Evolutionary conservation across 495 filamentous ascomycete species (phyloP), one percentile per base, ranked within the genome.

Genomic region (Xylaria longipes): DNA sequence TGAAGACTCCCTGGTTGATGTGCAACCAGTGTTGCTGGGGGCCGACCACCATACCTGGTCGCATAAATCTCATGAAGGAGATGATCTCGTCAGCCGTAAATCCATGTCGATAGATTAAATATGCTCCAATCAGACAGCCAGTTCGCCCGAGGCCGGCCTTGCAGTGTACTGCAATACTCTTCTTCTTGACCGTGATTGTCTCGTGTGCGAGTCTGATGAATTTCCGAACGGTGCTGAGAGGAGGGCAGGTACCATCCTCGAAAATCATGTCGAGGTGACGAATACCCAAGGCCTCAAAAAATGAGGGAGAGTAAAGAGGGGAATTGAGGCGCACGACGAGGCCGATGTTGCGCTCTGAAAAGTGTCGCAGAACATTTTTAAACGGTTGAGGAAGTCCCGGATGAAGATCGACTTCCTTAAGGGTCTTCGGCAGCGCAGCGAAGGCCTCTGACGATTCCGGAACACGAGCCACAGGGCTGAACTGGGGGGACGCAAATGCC

Each of bases 1-100:
- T 91, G 89, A 99, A 99, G 27, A 91, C 88, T 15, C 91, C 92
- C 83, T 99, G 96, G 84, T 99, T 97, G 68, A 98, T 90, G 78
- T 98, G 96, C 22, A 99, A 87, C 96, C 96, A 99, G 80, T 99
- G 96, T 81, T 99, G 96, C 77, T 99, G 96, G n/a, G 96, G 96
- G 1, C 96, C 96, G 41, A 99, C 96, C 2, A 99, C 96, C 96
- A 99, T 99, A 27, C 96, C 96, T 0, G 96, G 96, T 43, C 96
- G 90, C 96, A 98, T 99, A 83, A 99, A 99, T 71, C 96, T 90
- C 96, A 99, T 98, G 82, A 93, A 99, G 6, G 96, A 93, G 81
- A 99, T 99, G 74, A 98, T 89, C 81, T 99, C 96, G 78, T 98
- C 97, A 43, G 97, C 96, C 1, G 95, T 98, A 78, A 98, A 99